Evolutionary conservation across 1,284 basidiomycete genomes (phyloP), one percentile per base, ranked within the genome.

Genomic region (Peniophora sp.): DNA sequence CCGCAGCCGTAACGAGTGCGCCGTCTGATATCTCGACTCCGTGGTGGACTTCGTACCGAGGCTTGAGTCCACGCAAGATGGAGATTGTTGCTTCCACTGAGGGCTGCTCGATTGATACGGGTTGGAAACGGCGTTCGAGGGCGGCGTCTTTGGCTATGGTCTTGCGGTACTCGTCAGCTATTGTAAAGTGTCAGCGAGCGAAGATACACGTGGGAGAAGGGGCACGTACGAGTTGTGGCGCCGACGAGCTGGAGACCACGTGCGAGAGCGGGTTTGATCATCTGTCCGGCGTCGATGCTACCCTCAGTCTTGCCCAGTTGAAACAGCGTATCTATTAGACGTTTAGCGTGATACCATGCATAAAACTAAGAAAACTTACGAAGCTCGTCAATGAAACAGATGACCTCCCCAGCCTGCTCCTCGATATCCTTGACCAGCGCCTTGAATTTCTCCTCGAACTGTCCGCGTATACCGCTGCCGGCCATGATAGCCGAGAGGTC

Each of bases 361-460:
- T 36, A 11, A 8, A 24, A 53, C 12, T 6, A 32, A 6, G 45
- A 23, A 3, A 35, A 81, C 83, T 68, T 57, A 87, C 84, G 92
- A 47, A 96, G 81, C 79, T 96, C 93, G 61, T 96, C 92, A 52
- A 95, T 92, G 65, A 95, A 95, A 62, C 87, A 86, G 44, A 94
- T 93, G 2, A 85, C 79, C 53, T 81, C 77, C n/a, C 83, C 78
- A 5, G 83, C 82, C 69, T 89, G 83, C 12, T 85, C 89, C 61
- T 95, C 90, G 53, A 97, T 93, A 61, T 97, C 93, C 39, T 79
- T 79, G 24, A 96, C 73, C 5, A 95, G 71, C 0, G 81, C 83
- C 64, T 92, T 93, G 76, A 96, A 93, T 60, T 92, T 92, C 64
- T 91, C 90, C 60, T 97, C 93, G 54, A 96, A 96, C 55, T 91